A percentile compares a stretch with the other conserved stretches of the same genome.
Evolutionary conservation across 768 basidiomycete species (phyloP).

Genomic region (Pleurotus sapidus): DNA sequence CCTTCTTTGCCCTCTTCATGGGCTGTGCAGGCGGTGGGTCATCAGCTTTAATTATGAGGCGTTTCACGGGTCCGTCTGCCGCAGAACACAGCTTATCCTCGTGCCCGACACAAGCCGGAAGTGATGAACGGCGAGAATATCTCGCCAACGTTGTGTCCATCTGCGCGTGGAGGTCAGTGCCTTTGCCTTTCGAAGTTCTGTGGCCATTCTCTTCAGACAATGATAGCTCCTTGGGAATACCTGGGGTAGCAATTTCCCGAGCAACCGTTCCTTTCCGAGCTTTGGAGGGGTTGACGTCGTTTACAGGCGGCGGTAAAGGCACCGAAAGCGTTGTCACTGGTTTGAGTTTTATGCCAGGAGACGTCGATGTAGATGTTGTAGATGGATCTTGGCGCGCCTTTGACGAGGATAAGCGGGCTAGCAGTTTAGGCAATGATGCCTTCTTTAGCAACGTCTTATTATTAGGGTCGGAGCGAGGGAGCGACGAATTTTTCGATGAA

Average conservation of each 20-base stretch:
- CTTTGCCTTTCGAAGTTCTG: background rate
- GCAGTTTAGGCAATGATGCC: background rate
- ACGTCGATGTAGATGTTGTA: background rate
- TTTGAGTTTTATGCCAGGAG: background rate
- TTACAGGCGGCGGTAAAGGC: background rate
- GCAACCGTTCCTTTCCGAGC: background rate
- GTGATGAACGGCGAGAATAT: background rate
- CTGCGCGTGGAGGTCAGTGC: background rate
- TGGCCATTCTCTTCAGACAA: background rate
- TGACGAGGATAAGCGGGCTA: background rate
- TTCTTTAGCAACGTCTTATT: background rate
- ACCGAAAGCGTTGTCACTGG: background rate
- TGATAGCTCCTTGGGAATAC: background rate
- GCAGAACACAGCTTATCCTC: background rate
- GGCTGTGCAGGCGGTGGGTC: background rate
- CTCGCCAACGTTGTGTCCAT: conserved; percentile 1
- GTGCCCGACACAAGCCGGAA: background rate
- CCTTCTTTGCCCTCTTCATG: background rate
- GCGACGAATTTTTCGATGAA: background rate
- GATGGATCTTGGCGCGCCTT: background rate
- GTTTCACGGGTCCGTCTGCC: background rate
- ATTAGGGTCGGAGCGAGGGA: background rate
- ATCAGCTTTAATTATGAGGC: background rate
- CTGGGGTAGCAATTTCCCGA: background rate
- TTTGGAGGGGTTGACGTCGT: background rate